Conservation (phyloP, 345 rosid species). For the Acer negundo region DNA sequence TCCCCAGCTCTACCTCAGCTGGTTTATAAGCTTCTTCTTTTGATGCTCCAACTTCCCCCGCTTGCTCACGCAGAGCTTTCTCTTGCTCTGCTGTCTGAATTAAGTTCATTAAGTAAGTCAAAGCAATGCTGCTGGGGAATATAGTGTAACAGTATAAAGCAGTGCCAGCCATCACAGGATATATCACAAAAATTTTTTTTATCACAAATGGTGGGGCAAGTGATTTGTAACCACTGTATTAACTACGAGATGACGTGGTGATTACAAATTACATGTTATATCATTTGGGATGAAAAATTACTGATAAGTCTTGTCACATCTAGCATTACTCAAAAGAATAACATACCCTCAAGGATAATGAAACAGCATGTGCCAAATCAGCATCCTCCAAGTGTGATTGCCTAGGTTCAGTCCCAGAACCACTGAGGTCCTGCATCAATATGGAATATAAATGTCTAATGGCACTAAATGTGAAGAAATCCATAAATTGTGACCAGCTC, state of each 20-base stretch:
- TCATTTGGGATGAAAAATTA: neutral
- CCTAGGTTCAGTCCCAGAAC: conserved; percentile 40
- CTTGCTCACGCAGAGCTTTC: conserved; percentile 48
- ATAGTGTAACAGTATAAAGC: neutral
- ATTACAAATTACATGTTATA: neutral
- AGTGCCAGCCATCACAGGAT: neutral
- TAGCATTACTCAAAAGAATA: conserved; percentile 15
- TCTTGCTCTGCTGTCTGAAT: conserved; percentile 80
- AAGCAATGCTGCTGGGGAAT: neutral
- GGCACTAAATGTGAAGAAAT: conserved; percentile 4
- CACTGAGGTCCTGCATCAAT: conserved; percentile 43
- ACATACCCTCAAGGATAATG: conserved; percentile 68
- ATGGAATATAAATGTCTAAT: conserved; percentile 17
- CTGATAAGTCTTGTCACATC: neutral
- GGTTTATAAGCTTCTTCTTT: conserved; percentile 41
- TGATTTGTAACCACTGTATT: neutral
- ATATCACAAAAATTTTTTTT: neutral
- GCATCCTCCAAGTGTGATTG: conserved; percentile 52
- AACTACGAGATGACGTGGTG: neutral
- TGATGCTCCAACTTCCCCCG: conserved; percentile 44
- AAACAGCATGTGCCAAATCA: conserved; percentile 69
- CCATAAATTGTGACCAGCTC: neutral
- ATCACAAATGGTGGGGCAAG: too few relatives aligned
- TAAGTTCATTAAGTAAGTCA: conserved; percentile 24
- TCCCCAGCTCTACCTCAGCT: conserved; percentile 40